These are phyloP conservation scores for Leccinum ponderosum DNA, from an alignment of 1,284 basidiomycete species.

Conservation along the genomic window DNA sequence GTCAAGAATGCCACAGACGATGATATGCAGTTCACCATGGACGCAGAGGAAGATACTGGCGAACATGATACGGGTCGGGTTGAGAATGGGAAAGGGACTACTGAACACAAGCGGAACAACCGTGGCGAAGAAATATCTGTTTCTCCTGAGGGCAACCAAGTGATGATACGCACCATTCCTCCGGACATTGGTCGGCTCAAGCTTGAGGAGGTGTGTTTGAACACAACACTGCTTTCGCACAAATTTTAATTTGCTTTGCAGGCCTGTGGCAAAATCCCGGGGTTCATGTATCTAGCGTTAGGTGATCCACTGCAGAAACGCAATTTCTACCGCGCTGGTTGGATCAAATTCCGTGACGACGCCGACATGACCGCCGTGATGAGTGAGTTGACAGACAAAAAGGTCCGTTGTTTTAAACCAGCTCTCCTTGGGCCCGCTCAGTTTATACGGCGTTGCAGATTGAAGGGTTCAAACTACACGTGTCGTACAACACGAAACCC, in stretches of 20 bases:
- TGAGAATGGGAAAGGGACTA: conserved; percentile 59
- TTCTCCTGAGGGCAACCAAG: conserved; percentile 78
- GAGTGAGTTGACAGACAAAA: conserved; percentile 75
- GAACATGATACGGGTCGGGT: conserved; percentile 56
- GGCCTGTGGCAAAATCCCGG: conserved; percentile 67
- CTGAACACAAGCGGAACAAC: conserved; percentile 47
- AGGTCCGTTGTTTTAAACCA: conserved; percentile 49
- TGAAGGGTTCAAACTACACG: conserved; percentile 90
- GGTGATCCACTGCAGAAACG: conserved; percentile 89
- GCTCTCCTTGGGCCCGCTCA: conserved; percentile 2
- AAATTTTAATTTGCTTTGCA: conserved; percentile 30
- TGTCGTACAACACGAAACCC: conserved; percentile 78
- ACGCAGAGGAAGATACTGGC: conserved; percentile 66
- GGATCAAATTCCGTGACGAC: conserved; percentile 84
- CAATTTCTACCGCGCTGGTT: conserved; percentile 89
- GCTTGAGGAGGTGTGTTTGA: conserved; percentile 72
- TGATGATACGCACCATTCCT: conserved; percentile 93
- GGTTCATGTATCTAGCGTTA: conserved; percentile 80
- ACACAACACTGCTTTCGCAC: conserved; percentile 22
- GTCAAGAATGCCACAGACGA: conserved; percentile 50
- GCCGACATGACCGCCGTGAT: conserved; percentile 78
- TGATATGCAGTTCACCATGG: conserved; percentile 66
- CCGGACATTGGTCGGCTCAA: conserved; percentile 86
- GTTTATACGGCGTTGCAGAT: conserved; percentile 53
- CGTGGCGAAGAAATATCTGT: conserved; percentile 78